Percentiles rank a stretch among this genome's conserved stretches.
These are phyloP conservation scores for Asterophora lycoperdoides DNA, from an alignment of 768 basidiomycete genomes.

Conservation along the genomic window DNA sequence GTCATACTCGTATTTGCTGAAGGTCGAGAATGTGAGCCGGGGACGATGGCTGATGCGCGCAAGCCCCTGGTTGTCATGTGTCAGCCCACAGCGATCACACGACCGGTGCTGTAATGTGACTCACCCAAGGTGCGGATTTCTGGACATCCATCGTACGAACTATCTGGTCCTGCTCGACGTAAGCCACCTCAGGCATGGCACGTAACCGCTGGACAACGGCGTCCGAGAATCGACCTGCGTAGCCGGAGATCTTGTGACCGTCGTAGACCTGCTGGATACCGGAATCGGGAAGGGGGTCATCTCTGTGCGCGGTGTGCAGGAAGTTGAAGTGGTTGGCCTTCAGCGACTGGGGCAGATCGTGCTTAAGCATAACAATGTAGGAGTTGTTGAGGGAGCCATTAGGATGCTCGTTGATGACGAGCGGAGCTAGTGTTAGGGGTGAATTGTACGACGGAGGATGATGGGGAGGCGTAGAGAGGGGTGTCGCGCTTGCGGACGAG, in stretches of 20 bases:
- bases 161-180: constrained; percentile 90
- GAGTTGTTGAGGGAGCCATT: constrained; percentile 80
- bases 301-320: constrained; percentile 56
- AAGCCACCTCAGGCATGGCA: constrained; percentile 83
- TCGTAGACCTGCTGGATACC: constrained; percentile 77
- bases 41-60: constrained; percentile 89
- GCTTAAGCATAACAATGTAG: constrained; percentile 92
- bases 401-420: constrained; percentile 54
- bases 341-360: constrained; percentile 50
- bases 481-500: constrained; percentile 36
- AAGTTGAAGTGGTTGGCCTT: constrained; percentile 78
- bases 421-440: constrained; percentile 55
- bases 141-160: constrained; percentile 74
- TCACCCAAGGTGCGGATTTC: constrained; percentile 82
- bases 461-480: constrained; percentile 45
- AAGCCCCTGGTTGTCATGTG: constrained; percentile 63
- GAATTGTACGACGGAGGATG: constrained; percentile 31
- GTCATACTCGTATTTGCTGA: constrained; percentile 77
- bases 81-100: constrained; percentile 13
- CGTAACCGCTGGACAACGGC: constrained; percentile 72
- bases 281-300: constrained; percentile 47
- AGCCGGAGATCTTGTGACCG: constrained; percentile 60
- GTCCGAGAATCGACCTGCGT: constrained; percentile 75
- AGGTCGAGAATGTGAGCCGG: constrained; percentile 73
- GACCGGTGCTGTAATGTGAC: constrained; percentile 17